Evolutionary conservation across 164 flowering plant species (phyloP), one percentile per base, ranked within the genome.

Genomic region (Liriodendron chinense): DNA sequence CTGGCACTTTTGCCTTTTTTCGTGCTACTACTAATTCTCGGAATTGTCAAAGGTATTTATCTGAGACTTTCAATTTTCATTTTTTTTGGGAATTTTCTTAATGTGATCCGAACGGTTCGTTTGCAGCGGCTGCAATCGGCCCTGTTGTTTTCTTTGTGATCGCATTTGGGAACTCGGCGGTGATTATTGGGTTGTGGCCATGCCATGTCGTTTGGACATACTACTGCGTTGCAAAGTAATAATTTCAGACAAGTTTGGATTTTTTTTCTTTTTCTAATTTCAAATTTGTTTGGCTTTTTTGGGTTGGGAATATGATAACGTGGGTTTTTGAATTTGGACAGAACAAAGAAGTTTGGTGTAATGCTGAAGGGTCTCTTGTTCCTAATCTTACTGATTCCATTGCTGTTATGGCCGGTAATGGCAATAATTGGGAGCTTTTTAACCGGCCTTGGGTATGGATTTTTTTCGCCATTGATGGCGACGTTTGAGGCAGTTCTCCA

Each of bases 201-300:
- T 22, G 62, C 21, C 79, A 81, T 71, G 64, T 70, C 12, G 4
- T 76, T 68, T 81, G 84, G 81, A 78, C 84, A 67, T 76, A 67
- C 57, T 78, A 81, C 61, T 81, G 84, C 76, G 67, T 81, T 64
- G 79, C 71, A 24, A 78, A 64, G 83, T 81, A 75, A 64, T 74
- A 24, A 24, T 73, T 23, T 50, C 56, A 5, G 3, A 56, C 1
- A 3, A 57, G 0, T 56, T 26, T 1, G 9, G 10, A 28, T 53
- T 72, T 59, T 1, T 26, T 25, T 1, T 20, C 61, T 72, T 7
- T 4, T 34, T 3, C n/a, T n/a, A n/a, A n/a, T n/a, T 62, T 16
- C 10, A n/a, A 20, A 34, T 7, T 22, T 1, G 16, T 47, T 22
- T 64, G 43, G 57, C 21, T 22, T 16, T 25, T 53, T 12, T 16